Percentiles rank a stretch among this genome's conserved stretches.
phyloP scores from a whole-genome alignment of 2,329 filamentous ascomycete genomes.

The Thermoascus crustaceus region DNA sequence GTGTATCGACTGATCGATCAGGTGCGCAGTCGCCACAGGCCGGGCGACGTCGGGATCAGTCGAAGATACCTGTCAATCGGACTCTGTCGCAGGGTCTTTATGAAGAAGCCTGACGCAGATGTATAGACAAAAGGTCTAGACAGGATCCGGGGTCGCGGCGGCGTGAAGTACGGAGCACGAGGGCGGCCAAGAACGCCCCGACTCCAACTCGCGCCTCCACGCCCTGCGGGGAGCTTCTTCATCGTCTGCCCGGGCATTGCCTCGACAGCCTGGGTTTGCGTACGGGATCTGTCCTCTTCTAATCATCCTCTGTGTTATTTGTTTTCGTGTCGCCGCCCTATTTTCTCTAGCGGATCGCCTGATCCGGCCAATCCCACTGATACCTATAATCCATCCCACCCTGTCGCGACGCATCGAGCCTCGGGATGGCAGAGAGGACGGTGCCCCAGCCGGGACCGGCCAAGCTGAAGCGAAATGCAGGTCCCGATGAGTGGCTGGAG shows the following conservation, averaged over 20 bases:
- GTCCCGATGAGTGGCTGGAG: conserved; percentile 91
- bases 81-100: too few species aligned
- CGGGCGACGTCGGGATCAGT: too few species aligned
- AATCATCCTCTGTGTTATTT: neutral
- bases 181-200: conserved; percentile 9
- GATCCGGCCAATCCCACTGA: conserved; percentile 1
- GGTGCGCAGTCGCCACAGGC: too few species aligned
- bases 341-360: conserved; percentile 2
- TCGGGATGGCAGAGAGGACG: conserved; percentile 40
- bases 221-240: conserved; percentile 5
- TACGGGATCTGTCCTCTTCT: neutral
- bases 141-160: too few species aligned
- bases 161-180: conserved; percentile 10
- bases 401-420: conserved; percentile 6
- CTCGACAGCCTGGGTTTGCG: neutral
- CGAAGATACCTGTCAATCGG: too few species aligned
- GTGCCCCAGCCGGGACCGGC: conserved; percentile 89
- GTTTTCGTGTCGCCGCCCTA: too few species aligned
- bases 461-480: conserved; percentile 71
- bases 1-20: too few species aligned
- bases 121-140: too few species aligned
- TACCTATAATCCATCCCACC: conserved; percentile 11
- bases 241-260: neutral
- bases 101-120: too few species aligned
- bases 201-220: conserved; percentile 2